These are phyloP conservation scores for Olyra latifolia DNA, from an alignment of 176 grass and related monocot genomes.

Conservation along the genomic window DNA sequence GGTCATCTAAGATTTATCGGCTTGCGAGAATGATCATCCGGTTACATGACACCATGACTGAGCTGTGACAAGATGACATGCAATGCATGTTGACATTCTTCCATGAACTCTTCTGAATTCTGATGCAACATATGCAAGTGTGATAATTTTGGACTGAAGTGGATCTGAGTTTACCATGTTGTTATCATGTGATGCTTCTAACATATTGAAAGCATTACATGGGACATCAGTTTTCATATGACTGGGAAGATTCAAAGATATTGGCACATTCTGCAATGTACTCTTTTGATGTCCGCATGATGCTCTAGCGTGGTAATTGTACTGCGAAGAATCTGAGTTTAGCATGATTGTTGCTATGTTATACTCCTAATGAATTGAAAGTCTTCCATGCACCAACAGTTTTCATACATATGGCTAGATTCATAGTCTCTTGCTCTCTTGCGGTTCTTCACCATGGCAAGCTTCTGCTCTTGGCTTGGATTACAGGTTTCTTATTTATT, in stretches of 20 bases:
- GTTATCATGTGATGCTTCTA: not conserved
- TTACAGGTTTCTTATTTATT: not conserved
- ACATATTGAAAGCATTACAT: not conserved
- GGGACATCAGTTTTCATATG: not conserved
- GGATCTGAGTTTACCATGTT: not conserved
- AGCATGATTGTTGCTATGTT: not conserved
- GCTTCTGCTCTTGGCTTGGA: not conserved
- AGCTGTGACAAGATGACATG: not conserved
- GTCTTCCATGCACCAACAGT: not conserved
- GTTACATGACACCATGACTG: not conserved
- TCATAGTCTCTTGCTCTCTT: not conserved
- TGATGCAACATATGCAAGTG: not conserved
- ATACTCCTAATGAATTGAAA: not conserved
- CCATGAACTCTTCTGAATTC: constrained; percentile 11
- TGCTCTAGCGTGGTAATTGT: not conserved
- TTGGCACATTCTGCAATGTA: not conserved
- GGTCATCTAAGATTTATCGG: not conserved
- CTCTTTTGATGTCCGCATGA: not conserved
- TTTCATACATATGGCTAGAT: not conserved
- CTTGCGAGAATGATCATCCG: not conserved
- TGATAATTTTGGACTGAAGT: not conserved
- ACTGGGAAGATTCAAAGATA: not conserved
- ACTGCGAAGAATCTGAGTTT: not conserved
- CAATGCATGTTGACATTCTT: constrained; percentile 12
- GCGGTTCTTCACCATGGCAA: not conserved